These are phyloP conservation scores for Debaryomyces sp. DNA, from an alignment of 1,139 yeast species.

Conservation along the genomic window DNA sequence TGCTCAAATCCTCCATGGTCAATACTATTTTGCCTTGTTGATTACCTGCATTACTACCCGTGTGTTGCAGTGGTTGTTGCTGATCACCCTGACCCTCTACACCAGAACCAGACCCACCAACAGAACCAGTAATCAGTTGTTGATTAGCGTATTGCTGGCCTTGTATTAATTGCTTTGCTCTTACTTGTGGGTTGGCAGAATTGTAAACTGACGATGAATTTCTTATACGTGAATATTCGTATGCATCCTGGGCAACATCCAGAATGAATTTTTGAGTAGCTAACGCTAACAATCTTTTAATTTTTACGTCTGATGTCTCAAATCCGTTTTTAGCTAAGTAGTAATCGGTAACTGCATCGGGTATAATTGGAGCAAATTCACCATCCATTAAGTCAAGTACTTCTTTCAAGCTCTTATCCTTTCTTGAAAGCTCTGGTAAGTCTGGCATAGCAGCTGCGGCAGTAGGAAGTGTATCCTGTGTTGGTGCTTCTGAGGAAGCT, in stretches of 20 bases:
- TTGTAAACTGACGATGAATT: slow-evolving; percentile 81
- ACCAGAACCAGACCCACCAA: slow-evolving; percentile 37
- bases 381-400: slow-evolving; percentile 83
- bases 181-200: slow-evolving; percentile 81
- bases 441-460: slow-evolving; percentile 37
- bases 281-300: slow-evolving; percentile 83
- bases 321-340: slow-evolving; percentile 89
- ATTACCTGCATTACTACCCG: slow-evolving; percentile 52
- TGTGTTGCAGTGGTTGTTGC: slow-evolving; percentile 34
- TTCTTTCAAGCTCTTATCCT: slow-evolving; percentile 86
- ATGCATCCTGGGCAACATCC: slow-evolving; percentile 95
- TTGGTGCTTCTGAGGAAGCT: slow-evolving; percentile 14
- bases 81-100: slow-evolving; percentile 38
- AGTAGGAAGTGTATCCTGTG: slow-evolving; percentile 5
- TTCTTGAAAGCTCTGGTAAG: slow-evolving; percentile 72
- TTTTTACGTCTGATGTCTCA: slow-evolving; percentile 74
- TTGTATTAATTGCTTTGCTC: slow-evolving; percentile 78
- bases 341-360: slow-evolving; percentile 97
- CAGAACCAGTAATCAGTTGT: slow-evolving; percentile 42
- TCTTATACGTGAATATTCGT: slow-evolving; percentile 89
- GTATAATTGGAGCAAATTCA: slow-evolving; percentile 93
- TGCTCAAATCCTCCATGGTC: slow-evolving; percentile 86
- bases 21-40: slow-evolving; percentile 77
- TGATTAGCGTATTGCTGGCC: slow-evolving; percentile 61
- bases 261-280: slow-evolving; percentile 96